These are phyloP conservation scores for Paratinospora sagittata DNA, from an alignment of 164 flowering plant genomes.

Conservation along the genomic window DNA sequence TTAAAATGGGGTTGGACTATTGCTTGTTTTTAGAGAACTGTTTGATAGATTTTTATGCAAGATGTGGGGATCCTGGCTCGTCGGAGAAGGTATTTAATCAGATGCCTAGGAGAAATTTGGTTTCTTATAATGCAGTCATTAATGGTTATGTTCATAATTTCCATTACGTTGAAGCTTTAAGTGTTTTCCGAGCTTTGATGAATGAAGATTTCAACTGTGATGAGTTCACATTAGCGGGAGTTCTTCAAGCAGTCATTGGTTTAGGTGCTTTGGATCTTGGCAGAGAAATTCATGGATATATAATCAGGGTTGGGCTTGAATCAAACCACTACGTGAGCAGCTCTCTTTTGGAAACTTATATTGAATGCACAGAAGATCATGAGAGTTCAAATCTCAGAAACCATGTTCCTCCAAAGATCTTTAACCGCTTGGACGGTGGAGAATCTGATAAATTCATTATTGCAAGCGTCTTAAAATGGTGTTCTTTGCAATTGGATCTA, in stretches of 20 bases:
- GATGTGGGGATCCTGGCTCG: conserved; percentile 22
- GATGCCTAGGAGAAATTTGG: conserved; percentile 25
- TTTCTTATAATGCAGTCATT: conserved; percentile 32
- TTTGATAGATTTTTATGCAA: conserved; percentile 31
- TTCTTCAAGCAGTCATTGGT: conserved; percentile 23
- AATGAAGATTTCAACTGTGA: conserved; percentile 19
- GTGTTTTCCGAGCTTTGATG: conserved; percentile 20
- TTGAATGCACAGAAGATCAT: conserved; percentile 20
- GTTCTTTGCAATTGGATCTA: conserved; percentile 20
- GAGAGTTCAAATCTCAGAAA: conserved; percentile 3
- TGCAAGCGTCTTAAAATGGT: conserved; percentile 27
- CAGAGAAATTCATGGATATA: conserved; percentile 26
- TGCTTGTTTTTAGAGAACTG: conserved; percentile 25
- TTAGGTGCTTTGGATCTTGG: conserved; percentile 19
- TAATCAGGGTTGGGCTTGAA: conserved; percentile 26
- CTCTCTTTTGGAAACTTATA: conserved; percentile 33
- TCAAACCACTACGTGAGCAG: conserved; percentile 20
- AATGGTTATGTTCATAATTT: conserved; percentile 23
- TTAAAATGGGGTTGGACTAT: conserved; percentile 25
- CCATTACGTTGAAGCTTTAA: conserved; percentile 19
- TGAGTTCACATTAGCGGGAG: conserved; percentile 23
- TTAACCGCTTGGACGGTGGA: conserved; percentile 16
- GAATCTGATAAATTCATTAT: conserved; percentile 27
- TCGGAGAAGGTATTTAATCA: conserved; percentile 18
- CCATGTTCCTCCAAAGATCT: conserved; percentile 20